Base-by-base conservation (phyloP, 73 alveolate genomes). In the Paramecium octaurelia region DNA sequence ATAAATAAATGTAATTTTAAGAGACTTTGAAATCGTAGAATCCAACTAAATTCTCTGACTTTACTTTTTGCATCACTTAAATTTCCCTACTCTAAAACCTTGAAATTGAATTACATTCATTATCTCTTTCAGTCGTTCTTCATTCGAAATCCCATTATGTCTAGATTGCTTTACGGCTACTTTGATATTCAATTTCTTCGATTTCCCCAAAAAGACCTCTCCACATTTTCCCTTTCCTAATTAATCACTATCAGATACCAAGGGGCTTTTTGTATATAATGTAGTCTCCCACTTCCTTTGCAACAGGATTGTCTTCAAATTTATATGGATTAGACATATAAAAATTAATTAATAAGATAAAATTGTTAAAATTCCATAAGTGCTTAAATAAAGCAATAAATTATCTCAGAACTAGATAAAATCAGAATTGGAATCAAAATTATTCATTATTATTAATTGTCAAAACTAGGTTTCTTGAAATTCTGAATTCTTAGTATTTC, bases 21-120 rank as follows among this genome's bases (percentile, higher is more conserved):
- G 96, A 80, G 20, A 89, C 71, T 31, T 89, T 21, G 44, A 21
- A 58, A 31, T 93, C 96, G 59, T 93, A 93, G 34, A 93, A 68
- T 46, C 83, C 57, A 35, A 93, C 92, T 34, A 92, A 75, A 75
- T 93, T 93, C 58, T 73, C 95, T 29, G 91, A 87, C 24, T 93
- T 91, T 16, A 93, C 69, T 40, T 36, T 77, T 58, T 85, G 23
- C 93, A 93, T 92, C 21, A 92, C 88, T 29, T 58, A 38, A 64
- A 83, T 92, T 54, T 93, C 96, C 58, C 95, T 90, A 73, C 87
- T 73, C 84, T 64, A 6, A 36, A 0, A 73, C 24, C 10, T 38
- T 73, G 6, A 20, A 2, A 54, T 42, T 35, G 8, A 5, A 58
- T 1, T 36, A 73, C 59, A 73, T 40, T 40, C 10, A 73, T 36